Evolutionary conservation across 2,329 filamentous ascomycete genomes (phyloP), one percentile per base, ranked within the genome.

Genomic region (Pseudogymnoascus sp.): DNA sequence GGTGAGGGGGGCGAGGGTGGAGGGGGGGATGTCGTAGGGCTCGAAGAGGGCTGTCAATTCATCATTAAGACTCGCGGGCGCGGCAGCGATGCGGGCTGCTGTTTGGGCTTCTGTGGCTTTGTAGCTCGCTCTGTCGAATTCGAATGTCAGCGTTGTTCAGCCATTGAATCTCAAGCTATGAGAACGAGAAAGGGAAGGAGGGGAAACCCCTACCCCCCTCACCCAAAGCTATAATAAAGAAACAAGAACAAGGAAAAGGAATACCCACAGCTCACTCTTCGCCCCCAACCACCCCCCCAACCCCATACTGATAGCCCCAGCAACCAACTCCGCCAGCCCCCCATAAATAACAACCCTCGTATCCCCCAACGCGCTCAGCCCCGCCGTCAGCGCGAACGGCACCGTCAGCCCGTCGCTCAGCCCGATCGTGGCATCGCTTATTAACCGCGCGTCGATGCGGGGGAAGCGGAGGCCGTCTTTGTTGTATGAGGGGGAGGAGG

Each of bases 351-450:
- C 80, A 0, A 82, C 77, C 57, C 77, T 79, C 26, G 80, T 81
- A 65, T 79, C 76, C 7, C 80, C 80, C 59, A 83, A 70, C 1
- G 75, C 74, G 8, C 73, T 75, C 1, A 87, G 72, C 4, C 84
- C 85, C 2, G 85, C 84, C 1, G 83, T 86, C 9, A 87, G 74
- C 1, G 84, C 84, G 69, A 87, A 87, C 0, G 84, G 84, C 0
- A 87, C 84, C 0, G 84, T 87, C 67, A 87, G 75, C 5, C 84
- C 84, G 71, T 87, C 84, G 0, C 83, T 82, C 36, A 87, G 77
- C 17, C 84, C 84, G 69, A 87, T 84, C 28, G 85, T 86, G 21
- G 82, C 78, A 72, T 86, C 83, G 6, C 76, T 76, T 17, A 81
- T 73, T 17, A 79, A 66, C 40, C 74, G 59, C 0, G 71, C 71